These are phyloP conservation scores for Solanum tarapatanum DNA, from an alignment of 257 asterid genomes.

Conservation along the genomic window DNA sequence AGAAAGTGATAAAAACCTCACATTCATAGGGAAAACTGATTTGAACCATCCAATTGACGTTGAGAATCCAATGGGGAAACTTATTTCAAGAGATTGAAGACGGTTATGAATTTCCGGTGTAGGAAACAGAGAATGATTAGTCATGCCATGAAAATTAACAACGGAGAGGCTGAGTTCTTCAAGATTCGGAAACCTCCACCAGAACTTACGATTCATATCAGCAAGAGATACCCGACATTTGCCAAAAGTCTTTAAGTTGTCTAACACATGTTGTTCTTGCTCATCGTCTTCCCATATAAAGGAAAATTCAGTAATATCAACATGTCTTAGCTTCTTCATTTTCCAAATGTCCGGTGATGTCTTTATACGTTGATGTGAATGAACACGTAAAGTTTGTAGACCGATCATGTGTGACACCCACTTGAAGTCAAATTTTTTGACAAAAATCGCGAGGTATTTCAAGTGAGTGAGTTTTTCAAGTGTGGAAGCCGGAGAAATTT, in stretches of 20 bases:
- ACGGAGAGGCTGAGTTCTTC: not conserved
- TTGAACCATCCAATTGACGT: not conserved
- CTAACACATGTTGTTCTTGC: not conserved
- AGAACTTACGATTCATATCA: constrained; percentile 1
- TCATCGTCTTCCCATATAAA: not conserved
- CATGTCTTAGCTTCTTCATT: not conserved
- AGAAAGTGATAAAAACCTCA: not conserved
- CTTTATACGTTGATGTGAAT: not conserved
- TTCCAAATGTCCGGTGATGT: not conserved
- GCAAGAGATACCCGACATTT: not conserved
- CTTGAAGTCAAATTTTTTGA: not conserved
- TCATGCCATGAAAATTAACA: not conserved
- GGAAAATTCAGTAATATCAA: not conserved
- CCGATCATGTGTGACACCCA: not conserved
- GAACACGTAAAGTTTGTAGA: not conserved
- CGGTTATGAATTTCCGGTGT: not conserved
- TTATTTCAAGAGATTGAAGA: not conserved
- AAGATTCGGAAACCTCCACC: not conserved
- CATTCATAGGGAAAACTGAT: not conserved
- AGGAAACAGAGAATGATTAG: not conserved
- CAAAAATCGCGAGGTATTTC: not conserved
- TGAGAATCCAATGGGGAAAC: not conserved
- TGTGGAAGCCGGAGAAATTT: not conserved
- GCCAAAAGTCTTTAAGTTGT: not conserved
- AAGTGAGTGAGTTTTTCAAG: not conserved